Evolutionary conservation across 179 eudicot genomes (phyloP), one percentile per base, ranked within the genome.

Genomic region (Silene coronaria): DNA sequence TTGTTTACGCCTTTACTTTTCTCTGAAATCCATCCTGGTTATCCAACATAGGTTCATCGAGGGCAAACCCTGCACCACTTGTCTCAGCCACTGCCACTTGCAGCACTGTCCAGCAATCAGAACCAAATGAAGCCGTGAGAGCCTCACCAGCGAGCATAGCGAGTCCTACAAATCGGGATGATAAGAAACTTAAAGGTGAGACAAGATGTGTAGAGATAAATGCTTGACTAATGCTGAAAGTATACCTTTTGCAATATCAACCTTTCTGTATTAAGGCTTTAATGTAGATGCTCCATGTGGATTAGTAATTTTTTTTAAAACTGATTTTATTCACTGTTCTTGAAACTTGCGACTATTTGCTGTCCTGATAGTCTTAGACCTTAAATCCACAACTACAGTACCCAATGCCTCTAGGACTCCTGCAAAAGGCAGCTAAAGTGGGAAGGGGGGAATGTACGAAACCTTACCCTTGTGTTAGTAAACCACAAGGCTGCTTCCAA

Each of bases 181-280:
- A 73, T 42, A 70, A 66, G 46, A 77, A 71, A 76, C 14, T 45
- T 23, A 77, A 79, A 81, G 87, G 87, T 81, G 59, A 73, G 70
- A 30, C 22, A 51, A 68, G 45, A 48, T 68, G 67, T 28, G 34
- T 60, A 42, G 48, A 42, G 48, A 42, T 42, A 13, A 0, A 1
- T 38, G 11, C 13, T 11, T 42, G 14, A 11, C 14, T 42, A 42
- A 42, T 42, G 48, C 13, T 42, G 14, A 42, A 42, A 42, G 10
- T 42, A 42, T 9, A 0, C 14, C 5, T 28, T 28, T 38, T 38
- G 45, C 12, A 38, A 8, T 42, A 42, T 42, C 48, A 42, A 42
- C 48, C 48, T 38, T 38, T 38, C 48, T 10, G 48, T 42, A 42
- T 42, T 13, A 42, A 42, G 48, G 48, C 13, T 42, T 42, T 9